Evolutionary conservation across 2,329 filamentous ascomycete species (phyloP).

Genomic region (Acephala macrosclerotiorum): DNA sequence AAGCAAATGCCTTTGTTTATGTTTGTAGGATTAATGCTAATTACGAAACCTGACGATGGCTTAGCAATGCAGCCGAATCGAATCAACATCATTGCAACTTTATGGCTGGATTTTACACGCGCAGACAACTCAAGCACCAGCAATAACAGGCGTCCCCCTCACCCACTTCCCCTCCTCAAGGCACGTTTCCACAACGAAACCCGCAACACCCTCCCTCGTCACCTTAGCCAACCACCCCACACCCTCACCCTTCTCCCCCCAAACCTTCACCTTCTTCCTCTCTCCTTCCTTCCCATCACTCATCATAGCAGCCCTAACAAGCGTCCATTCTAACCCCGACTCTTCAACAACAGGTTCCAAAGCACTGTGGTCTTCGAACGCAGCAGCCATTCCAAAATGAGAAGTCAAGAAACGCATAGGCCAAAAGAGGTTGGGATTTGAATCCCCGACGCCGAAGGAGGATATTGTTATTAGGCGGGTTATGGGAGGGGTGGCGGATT

Average conservation of each 20-base stretch:
- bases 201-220: conserved; percentile 46
- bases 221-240: conserved; percentile 25
- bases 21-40: background rate
- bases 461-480: conserved; percentile 57
- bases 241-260: conserved; percentile 39
- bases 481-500: conserved; percentile 38
- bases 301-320: conserved; percentile 33
- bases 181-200: conserved; percentile 52
- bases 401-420: conserved; percentile 54
- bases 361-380: conserved; percentile 55
- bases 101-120: too few relatives aligned
- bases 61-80: too few relatives aligned
- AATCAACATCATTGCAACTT: background rate
- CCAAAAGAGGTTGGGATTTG: conserved; percentile 50
- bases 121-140: conserved; percentile 41
- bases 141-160: conserved; percentile 54
- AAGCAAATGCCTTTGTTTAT: background rate
- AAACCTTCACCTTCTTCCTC: conserved; percentile 22
- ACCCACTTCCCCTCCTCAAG: conserved; percentile 51
- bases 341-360: conserved; percentile 25
- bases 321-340: conserved; percentile 25
- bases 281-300: conserved; percentile 26
- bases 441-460: conserved; percentile 56
- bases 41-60: background rate
- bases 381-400: conserved; percentile 48